Conservation (phyloP, 2,329 filamentous ascomycete genomes). For the Penicillium paneum region DNA sequence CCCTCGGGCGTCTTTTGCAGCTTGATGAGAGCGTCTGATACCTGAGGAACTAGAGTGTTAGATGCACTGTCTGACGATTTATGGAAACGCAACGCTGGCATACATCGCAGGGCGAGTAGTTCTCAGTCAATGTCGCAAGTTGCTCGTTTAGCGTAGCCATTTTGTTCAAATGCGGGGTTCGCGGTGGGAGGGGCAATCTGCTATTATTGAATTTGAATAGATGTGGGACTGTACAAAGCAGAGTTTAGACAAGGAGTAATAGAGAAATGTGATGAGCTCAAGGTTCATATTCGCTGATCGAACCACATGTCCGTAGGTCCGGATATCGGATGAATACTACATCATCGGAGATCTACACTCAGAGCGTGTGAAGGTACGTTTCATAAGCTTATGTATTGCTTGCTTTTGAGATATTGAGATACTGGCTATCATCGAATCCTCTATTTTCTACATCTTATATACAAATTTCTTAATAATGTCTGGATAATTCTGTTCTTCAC, state of each 20-base stretch:
- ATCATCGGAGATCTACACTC: background rate
- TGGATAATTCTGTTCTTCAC: background rate
- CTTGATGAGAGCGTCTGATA: conserved; percentile 71
- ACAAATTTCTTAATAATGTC: no score
- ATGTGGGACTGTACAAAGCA: background rate
- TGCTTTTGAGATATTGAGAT: background rate
- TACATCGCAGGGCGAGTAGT: conserved; percentile 47
- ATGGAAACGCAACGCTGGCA: background rate
- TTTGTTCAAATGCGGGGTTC: conserved; percentile 17
- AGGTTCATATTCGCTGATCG: background rate
- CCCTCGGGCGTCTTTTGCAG: conserved; percentile 49
- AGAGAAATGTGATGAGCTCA: background rate
- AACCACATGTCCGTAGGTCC: conserved; percentile 22
- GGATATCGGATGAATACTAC: conserved; percentile 17
- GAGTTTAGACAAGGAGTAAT: background rate
- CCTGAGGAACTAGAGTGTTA: conserved; percentile 37
- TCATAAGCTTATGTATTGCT: background rate
- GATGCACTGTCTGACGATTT: background rate
- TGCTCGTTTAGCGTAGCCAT: conserved; percentile 35
- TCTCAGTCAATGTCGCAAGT: conserved; percentile 28
- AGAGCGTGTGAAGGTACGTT: background rate
- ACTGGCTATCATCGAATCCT: background rate
- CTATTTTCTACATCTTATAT: background rate
- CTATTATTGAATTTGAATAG: background rate
- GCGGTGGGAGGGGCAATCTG: background rate